These are phyloP conservation scores for Lipomyces chichibuensis DNA, from an alignment of 805 yeast genomes.

Conservation along the genomic window DNA sequence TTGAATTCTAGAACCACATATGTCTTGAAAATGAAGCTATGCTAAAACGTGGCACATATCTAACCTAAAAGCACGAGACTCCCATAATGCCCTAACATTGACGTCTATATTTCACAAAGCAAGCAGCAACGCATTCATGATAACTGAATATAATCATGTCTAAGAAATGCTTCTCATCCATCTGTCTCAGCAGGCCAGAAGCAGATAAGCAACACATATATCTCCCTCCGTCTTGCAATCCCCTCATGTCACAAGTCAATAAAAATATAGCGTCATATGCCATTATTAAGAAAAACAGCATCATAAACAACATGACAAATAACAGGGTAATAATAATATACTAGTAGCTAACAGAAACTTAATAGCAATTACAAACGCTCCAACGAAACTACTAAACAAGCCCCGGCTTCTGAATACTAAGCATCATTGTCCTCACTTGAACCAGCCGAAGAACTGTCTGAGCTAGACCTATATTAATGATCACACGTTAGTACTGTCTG, in stretches of 20 bases:
- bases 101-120: background rate
- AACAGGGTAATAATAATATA: slow-evolving; percentile 1
- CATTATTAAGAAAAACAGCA: background rate
- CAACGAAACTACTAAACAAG: background rate
- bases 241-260: background rate
- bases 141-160: background rate
- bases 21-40: background rate
- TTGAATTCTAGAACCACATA: background rate
- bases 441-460: background rate
- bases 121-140: background rate
- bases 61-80: background rate
- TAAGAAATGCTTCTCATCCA: background rate
- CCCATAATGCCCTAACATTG: background rate
- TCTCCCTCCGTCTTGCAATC: background rate
- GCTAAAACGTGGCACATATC: background rate
- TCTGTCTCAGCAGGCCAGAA: background rate
- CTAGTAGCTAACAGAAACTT: background rate
- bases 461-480: background rate
- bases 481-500: background rate
- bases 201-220: background rate
- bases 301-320: background rate
- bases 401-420: background rate
- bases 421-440: background rate
- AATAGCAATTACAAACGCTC: background rate
- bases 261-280: background rate